Percentiles rank a stretch among this genome's conserved stretches.
These are phyloP conservation scores for Tetramitus jugosus DNA, from an alignment of 208 protist species.

Conservation along the genomic window DNA sequence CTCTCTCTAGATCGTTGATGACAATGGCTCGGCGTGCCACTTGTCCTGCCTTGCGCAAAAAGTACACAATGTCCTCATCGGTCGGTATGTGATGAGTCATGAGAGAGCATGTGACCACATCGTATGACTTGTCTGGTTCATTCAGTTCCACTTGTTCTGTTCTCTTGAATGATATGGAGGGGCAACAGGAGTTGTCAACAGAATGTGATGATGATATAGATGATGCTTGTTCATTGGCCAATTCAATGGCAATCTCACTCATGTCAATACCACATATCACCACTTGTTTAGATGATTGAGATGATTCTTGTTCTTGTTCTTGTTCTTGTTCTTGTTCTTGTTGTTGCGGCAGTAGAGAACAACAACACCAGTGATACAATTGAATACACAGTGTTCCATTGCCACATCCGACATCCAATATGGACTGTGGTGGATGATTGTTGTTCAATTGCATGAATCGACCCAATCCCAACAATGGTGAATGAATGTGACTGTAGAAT, in stretches of 20 bases:
- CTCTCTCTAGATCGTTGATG: background rate
- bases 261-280: background rate
- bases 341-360: too few relatives aligned
- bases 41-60: background rate
- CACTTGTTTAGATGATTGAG: background rate
- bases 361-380: too few relatives aligned
- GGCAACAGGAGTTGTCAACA: background rate
- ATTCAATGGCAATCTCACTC: background rate
- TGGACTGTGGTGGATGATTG: background rate
- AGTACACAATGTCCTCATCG: background rate
- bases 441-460: background rate
- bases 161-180: background rate
- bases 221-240: background rate
- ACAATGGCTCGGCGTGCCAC: background rate
- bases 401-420: background rate
- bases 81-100: background rate
- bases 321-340: too few relatives aligned
- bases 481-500: background rate
- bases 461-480: background rate
- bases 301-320: too few relatives aligned
- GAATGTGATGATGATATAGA: too few relatives aligned
- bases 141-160: background rate
- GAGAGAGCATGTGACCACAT: background rate
- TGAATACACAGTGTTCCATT: background rate
- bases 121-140: background rate